Base-by-base conservation (phyloP, 495 filamentous ascomycete species). In the Schizothecium vesticola region DNA sequence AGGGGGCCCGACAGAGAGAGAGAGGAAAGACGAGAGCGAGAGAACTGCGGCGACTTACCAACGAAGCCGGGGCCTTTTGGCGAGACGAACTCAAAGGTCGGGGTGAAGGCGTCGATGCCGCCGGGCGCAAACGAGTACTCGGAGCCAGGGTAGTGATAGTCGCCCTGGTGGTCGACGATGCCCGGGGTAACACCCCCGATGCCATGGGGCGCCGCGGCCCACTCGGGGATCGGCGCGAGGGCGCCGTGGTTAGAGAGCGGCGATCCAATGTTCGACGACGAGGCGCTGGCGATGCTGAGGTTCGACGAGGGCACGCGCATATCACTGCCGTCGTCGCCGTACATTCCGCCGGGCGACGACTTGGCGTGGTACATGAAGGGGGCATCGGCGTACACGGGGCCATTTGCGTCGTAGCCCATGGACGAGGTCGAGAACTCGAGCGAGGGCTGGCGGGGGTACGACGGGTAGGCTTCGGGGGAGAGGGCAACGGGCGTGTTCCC, bases 201-300 rank as follows among this genome's bases (percentile, higher is more conserved):
- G 33, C 87, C 88, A 58, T 83, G 80, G 31, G 84, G 81, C n/a
- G 85, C 84, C 24, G 85, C 78, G 64, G 75, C 71, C 86, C 90
- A 92, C 69, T 87, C 72, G 79, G 85, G 76, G 73, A 87, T 80
- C 74, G 82, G 80, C 55, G 86, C 79, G 62, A 84, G 80, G 56
- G 89, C 86, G 21, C 86, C 82, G 67, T 85, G 84, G 63, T 85
- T 86, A 0, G 89, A 90, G 68, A 89, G 90, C 22, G 93, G 93
- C 10, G 93, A 97, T 33, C 90, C 91, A 72, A 92, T 89, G 33
- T 88, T 85, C 5, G 93, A 96, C 2, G 93, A 95, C 19, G 91
- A 85, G 13, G 90, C 88, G 16, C 92, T 95, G 26, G 90, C 89
- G 65, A 89, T 91, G 19, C 91, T 93, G 60, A 93, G 76, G 83